Base-by-base conservation (phyloP, 257 asterid species). In the Coffea canephora region DNA sequence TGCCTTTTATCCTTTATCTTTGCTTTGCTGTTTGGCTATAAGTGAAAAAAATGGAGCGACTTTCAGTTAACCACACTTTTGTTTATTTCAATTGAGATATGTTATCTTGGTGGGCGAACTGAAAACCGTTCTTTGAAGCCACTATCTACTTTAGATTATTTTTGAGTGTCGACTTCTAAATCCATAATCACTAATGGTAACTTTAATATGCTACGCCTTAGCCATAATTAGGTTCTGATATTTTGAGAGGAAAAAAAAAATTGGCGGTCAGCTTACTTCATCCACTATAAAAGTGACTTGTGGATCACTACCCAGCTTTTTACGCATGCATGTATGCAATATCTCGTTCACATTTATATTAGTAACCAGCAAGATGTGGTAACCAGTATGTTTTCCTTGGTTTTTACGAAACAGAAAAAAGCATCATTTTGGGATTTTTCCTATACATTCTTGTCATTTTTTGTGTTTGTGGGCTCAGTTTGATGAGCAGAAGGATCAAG, bases 401-500 rank as follows among this genome's bases (percentile, higher is more conserved):
- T 39, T 39, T 39, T 39, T 39, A 39, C 0, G 43, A 39, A 39
- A 39, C 43, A 21, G 14, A 43, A 9, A 19, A 48, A 49, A 39
- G 15, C 19, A 1, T 77, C 66, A 52, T 68, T 6, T 55, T 55
- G 46, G 15, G 62, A 25, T 57, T 16, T 45, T 62, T 76, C 25
- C 25, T 2, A 27, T 64, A 31, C 31, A 64, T 64, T 27, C 3
- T 76, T 25, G 45, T 64, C 41, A 15, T 43, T 69, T 66, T 66
- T 71, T 64, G 34, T 74, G 34, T 67, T 87, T 16, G 83, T 84
- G 68, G 67, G n/a, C 73, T 78, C 89, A 96, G 99, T 94, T 96
- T 73, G 98, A 94, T 68, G 99, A 95, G 85, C 96, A 85, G 64
- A 95, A 91, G 90, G 97, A 93, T 70, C 97, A 93, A 86, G 97